phyloP scores from a whole-genome alignment of 805 yeast species.

The Blastobotrys mokoenaii region DNA sequence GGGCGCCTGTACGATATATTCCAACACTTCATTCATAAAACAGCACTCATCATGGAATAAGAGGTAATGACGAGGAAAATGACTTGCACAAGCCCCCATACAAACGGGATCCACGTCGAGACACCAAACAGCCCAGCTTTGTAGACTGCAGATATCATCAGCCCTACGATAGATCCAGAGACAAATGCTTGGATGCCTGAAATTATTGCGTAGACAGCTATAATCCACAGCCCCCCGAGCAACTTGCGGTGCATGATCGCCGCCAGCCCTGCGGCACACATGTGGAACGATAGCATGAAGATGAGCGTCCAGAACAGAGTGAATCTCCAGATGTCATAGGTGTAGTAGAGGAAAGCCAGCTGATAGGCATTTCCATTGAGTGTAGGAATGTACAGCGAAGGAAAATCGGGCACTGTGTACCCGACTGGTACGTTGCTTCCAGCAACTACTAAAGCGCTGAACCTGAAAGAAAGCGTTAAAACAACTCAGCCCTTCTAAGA shows the following conservation, averaged over 20 bases:
- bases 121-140: slow-evolving; percentile 72
- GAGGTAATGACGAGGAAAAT: slow-evolving; percentile 59
- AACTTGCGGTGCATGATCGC: slow-evolving; percentile 38
- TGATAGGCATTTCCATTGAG: slow-evolving; percentile 30
- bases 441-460: slow-evolving; percentile 13
- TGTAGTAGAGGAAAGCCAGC: slow-evolving; percentile 55
- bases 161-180: slow-evolving; percentile 70
- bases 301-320: slow-evolving; percentile 77
- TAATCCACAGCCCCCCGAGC: slow-evolving; percentile 28
- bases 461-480: neutral
- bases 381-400: slow-evolving; percentile 71
- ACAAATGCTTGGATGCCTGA: slow-evolving; percentile 61
- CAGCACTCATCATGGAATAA: slow-evolving; percentile 47
- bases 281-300: slow-evolving; percentile 53
- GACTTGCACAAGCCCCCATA: slow-evolving; percentile 65
- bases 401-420: slow-evolving; percentile 69
- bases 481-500: no score
- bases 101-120: slow-evolving; percentile 93
- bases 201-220: slow-evolving; percentile 39
- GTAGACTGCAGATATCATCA: slow-evolving; percentile 67
- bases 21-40: no score
- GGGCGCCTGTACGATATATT: no score
- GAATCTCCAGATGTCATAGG: slow-evolving; percentile 71
- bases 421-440: slow-evolving; percentile 58
- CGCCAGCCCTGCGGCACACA: slow-evolving; percentile 57